Percentiles rank a stretch among this genome's conserved stretches.
Evolutionary conservation across 192 early-diverging fungal genomes (phyloP).

Genomic region (Obelidium mucronatum): DNA sequence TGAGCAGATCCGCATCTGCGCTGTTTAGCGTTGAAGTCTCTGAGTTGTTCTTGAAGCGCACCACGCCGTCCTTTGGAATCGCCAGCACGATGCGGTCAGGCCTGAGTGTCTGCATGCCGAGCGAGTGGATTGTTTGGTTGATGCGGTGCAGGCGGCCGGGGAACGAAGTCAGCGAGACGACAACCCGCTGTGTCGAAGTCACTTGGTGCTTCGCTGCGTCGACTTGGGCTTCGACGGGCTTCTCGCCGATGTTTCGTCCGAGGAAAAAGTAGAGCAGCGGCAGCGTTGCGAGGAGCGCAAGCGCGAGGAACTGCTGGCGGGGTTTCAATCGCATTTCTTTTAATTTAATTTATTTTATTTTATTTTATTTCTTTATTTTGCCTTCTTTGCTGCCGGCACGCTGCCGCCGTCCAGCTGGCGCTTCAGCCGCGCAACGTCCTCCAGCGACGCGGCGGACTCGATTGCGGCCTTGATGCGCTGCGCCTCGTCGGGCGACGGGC

Average conservation of each 20-base stretch:
- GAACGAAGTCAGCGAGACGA: conserved; percentile 23
- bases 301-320: too few relatives aligned
- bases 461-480: conserved; percentile 79
- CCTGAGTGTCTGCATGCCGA: background rate
- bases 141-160: background rate
- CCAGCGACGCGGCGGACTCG: conserved; percentile 74
- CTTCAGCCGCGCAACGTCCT: conserved; percentile 78
- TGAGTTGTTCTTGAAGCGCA: background rate
- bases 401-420: conserved; percentile 64
- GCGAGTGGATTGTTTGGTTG: background rate
- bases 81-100: background rate
- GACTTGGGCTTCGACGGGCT: too few relatives aligned
- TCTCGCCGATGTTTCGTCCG: too few relatives aligned
- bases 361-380: conserved; percentile 1
- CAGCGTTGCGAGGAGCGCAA: too few relatives aligned
- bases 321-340: too few relatives aligned
- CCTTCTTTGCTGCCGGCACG: conserved; percentile 43
- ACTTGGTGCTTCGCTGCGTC: too few relatives aligned
- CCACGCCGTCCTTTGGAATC: background rate
- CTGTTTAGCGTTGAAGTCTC: background rate
- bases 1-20: background rate
- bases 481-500: conserved; percentile 70
- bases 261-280: too few relatives aligned
- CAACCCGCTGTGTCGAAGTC: conserved; percentile 14
- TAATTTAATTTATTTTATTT: background rate